Evolutionary conservation across 768 basidiomycete species (phyloP), one percentile per base, ranked within the genome.

Genomic region (Harrya chromipes): DNA sequence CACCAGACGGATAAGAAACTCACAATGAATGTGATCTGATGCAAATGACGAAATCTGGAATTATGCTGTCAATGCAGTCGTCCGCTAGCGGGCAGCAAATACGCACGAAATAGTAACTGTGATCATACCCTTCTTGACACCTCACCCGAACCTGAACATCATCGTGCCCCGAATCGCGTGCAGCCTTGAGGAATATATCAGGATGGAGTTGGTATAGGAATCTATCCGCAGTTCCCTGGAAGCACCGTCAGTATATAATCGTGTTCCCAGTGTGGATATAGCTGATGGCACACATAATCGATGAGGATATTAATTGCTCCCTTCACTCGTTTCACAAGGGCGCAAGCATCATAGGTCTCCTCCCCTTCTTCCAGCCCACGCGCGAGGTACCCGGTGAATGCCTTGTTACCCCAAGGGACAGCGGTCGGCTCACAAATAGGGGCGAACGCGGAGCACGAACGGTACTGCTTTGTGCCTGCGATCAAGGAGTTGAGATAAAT

Each of bases 371-470:
- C 76, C 39, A 84, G 55, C 19, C 91, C 87, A 29, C 84, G 85
- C 41, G 78, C 70, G 20, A 97, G 79, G 70, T 95, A 97, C 14
- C 91, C 90, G 3, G 60, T 64, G 72, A 98, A 97, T 2, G 93
- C 94, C 64, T 94, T 95, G 62, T 85, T 75, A 20, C 95, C 95
- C 95, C 95, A 97, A 2, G 87, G 85, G 42, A 83, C 85, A 45
- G 85, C 80, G 13, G 84, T 84, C 0, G 95, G 94, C 69, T 97
- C 97, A 43, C 84, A 75, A 46, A 90, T 83, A 1, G 89, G 88
- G 26, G 91, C 73, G 64, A 98, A 97, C 0, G 92, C 95, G 6
- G 92, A 94, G 7, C 81, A 89, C 17, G 93, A 95, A 46, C 82
- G 81, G 70, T 88, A 98, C 56, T 79, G 78, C 65, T 82, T 83